Base-by-base conservation (phyloP, 2,329 filamentous ascomycete genomes). In the Thelonectria blattea region DNA sequence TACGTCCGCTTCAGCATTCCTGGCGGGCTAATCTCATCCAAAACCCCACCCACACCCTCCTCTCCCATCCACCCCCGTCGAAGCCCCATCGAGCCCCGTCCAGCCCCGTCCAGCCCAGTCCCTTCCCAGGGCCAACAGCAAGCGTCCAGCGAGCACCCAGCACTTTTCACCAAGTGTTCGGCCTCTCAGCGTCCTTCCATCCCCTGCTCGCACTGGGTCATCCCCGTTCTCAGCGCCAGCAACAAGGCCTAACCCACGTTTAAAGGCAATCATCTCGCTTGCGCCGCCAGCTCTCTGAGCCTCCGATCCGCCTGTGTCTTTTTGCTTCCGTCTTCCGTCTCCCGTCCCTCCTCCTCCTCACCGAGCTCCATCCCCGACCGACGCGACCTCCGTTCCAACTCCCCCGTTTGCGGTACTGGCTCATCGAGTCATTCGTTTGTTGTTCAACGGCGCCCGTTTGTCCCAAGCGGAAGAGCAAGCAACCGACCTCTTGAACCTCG, bases 221-320 rank as follows among this genome's bases (percentile, higher is more conserved):
- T 65, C 70, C 71, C 68, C 68, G 70, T 73, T 48, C 69, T 53
- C 74, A 69, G 71, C 71, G 63, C 67, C 71, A 70, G 69, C 69
- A 73, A 68, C 24, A 52, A 67, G 62, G 61, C 72, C 75, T 72
- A 77, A 75, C 66, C 68, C 75, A 76, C 76, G 74, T 75, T 77
- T 74, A 74, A 74, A 75, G 76, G 76, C 75, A 78, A 78, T 81
- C 80, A 83, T 83, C 73, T 83, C 81, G 80, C 80, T 83, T 82
- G 79, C 75, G 75, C 75, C 76, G 76, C 76, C 75, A 75, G 73
- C 73, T 73, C 74, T 74, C 74, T 80, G 77, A 80, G 79, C 78
- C 76, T 79, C 76, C 74, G 75, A 76, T 76, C 77, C 77, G 74
- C 71, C 68, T 68, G 69, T 70, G 52, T 69, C 58, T 69, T 69